Percentiles rank a stretch among this genome's conserved stretches.
Evolutionary conservation across 1,284 basidiomycete genomes (phyloP).

Genomic region (Microbotryum violaceum): DNA sequence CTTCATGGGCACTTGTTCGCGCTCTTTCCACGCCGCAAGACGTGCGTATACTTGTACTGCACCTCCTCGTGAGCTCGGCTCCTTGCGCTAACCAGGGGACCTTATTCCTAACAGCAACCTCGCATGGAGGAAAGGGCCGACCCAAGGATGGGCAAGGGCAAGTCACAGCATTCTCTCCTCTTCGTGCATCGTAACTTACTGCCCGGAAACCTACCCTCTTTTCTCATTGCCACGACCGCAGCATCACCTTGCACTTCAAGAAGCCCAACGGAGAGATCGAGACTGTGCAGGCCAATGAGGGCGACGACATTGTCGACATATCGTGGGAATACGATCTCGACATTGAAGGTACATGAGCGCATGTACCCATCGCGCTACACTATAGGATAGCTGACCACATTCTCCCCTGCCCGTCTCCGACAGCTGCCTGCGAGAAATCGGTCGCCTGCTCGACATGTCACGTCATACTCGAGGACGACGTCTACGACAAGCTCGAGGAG

Average conservation of each 20-base stretch:
- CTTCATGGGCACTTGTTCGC: constrained; percentile 5
- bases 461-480: constrained; percentile 73
- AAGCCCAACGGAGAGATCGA: constrained; percentile 76
- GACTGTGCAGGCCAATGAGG: constrained; percentile 85
- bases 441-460: constrained; percentile 98
- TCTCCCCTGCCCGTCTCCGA: neutral
- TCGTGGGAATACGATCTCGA: constrained; percentile 97
- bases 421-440: constrained; percentile 81
- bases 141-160: constrained; percentile 60
- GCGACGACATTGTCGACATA: constrained; percentile 81
- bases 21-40: neutral
- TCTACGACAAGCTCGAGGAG: constrained; percentile 78
- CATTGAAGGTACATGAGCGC: constrained; percentile 66
- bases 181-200: neutral
- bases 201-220: neutral
- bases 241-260: constrained; percentile 81
- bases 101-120: constrained; percentile 20
- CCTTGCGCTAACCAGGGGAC: neutral
- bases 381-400: no score
- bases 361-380: no score
- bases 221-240: constrained; percentile 38
- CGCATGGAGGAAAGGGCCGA: constrained; percentile 50
- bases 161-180: constrained; percentile 1
- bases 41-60: neutral
- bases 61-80: neutral